phyloP scores from a whole-genome alignment of 1,284 basidiomycete genomes.

The Golubevia sp. region DNA sequence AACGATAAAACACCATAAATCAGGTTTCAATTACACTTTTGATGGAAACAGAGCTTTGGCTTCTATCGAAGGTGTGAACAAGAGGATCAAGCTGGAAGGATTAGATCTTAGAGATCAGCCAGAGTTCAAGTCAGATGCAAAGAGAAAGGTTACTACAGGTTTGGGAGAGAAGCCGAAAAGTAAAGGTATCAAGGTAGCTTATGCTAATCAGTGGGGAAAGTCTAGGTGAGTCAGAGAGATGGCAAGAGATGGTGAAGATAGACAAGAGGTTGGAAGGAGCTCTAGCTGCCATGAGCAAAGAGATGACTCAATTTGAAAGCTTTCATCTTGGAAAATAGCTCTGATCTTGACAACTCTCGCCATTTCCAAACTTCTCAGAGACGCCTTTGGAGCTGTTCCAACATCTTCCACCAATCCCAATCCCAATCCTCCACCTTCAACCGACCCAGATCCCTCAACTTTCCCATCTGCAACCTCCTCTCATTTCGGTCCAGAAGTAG shows the following conservation, averaged over 20 bases:
- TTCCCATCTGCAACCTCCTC: too few relatives aligned
- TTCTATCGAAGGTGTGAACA: constrained; percentile 42
- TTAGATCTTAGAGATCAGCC: constrained; percentile 30
- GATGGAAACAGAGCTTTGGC: constrained; percentile 45
- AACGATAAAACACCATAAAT: constrained; percentile 27
- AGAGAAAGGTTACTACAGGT: constrained; percentile 35
- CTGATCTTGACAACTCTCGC: too few relatives aligned
- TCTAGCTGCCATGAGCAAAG: neutral
- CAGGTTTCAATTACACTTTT: constrained; percentile 43
- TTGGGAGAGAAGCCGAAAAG: constrained; percentile 12
- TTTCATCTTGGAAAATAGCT: too few relatives aligned
- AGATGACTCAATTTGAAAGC: neutral
- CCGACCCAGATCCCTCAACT: too few relatives aligned
- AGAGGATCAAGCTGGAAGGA: constrained; percentile 15
- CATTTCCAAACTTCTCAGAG: neutral
- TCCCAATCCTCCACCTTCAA: constrained; percentile 6
- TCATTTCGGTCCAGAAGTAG: constrained; percentile 23
- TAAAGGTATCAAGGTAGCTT: constrained; percentile 48
- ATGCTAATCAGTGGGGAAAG: constrained; percentile 58
- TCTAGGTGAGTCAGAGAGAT: constrained; percentile 17
- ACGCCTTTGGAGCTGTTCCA: neutral
- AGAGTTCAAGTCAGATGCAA: constrained; percentile 2
- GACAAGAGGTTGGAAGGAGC: neutral
- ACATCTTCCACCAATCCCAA: neutral
- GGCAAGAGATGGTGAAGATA: constrained; percentile 9